Evolutionary conservation across 2,329 filamentous ascomycete species (phyloP), one percentile per base, ranked within the genome.

Genomic region (Beauveria sp.): DNA sequence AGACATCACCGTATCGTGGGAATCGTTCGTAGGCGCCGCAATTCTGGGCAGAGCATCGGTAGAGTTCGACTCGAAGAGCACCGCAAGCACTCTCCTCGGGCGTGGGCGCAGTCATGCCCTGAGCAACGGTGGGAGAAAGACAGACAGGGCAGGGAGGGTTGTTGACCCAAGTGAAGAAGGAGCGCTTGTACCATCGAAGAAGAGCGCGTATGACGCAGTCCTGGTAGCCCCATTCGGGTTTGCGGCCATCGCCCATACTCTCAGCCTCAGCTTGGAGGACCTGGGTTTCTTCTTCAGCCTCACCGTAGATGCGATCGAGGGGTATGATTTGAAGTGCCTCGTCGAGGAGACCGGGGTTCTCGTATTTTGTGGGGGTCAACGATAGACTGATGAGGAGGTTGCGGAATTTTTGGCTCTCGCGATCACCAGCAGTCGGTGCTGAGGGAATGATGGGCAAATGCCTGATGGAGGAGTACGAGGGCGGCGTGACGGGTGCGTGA

Each of bases 121-220:
- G 85, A 10, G 86, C 87, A 61, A 95, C 84, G 3, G 93, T 97
- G 45, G 91, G 91, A 55, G 89, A 90, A 67, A 87, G 79, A 74
- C 95, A 99, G 60, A 85, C 80, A 10, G 88, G 83, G 74, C 95
- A 98, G 20, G 88, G 83, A 0, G 95, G 95, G 75, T 97, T 97
- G 78, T 97, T 96, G 69, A 98, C 91, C 88, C 93, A 99, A 63
- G 89, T 87, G 77, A 98, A 98, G 78, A 98, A 98, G 8, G 89
- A 88, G 66, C 89, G 84, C 78, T 95, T 96, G 79, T 97, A 99
- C 95, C 95, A 98, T 66, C 75, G 88, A 70, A 98, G 79, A 65
- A 98, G 80, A 63, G 93, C 91, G 66, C 90, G 85, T 70, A 98
- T 89, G 60, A 97, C 91, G 73, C 93, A 99, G 76, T 99, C 95